A percentile compares a stretch with the other conserved stretches of the same genome.
Evolutionary conservation across 2,329 filamentous ascomycete genomes (phyloP).

Genomic region (Hypocreales sp.): DNA sequence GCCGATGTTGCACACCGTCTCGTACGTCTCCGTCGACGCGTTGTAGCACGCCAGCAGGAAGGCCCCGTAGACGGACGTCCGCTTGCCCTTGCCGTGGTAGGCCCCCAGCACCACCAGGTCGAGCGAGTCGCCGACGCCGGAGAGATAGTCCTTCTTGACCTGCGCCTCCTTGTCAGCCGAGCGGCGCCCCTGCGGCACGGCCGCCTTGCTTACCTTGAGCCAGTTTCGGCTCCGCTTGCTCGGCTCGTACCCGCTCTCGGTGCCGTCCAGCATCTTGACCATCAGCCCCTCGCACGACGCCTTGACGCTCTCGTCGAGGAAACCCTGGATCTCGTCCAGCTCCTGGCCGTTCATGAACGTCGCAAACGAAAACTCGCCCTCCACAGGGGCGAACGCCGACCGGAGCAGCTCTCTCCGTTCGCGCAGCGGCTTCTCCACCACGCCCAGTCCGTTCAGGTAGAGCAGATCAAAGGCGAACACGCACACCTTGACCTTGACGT

Average conservation of each 20-base stretch:
- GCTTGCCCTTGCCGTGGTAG: slow-evolving; percentile 89
- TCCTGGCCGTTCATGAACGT: slow-evolving; percentile 77
- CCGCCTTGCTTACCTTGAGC: slow-evolving; percentile 60
- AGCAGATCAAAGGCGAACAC: slow-evolving; percentile 93
- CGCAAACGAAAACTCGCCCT: slow-evolving; percentile 86
- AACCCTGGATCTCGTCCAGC: slow-evolving; percentile 80
- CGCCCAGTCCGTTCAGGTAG: slow-evolving; percentile 79
- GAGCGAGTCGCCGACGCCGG: slow-evolving; percentile 85
- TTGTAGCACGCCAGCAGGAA: slow-evolving; percentile 96
- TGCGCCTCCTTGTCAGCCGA: slow-evolving; percentile 17
- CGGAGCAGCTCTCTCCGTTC: slow-evolving; percentile 67
- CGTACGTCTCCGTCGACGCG: slow-evolving; percentile 61
- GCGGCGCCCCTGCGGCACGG: not conserved
- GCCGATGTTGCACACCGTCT: slow-evolving; percentile 96
- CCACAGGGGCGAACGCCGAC: slow-evolving; percentile 56
- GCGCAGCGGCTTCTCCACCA: slow-evolving; percentile 75
- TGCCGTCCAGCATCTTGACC: slow-evolving; percentile 97
- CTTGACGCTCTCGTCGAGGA: slow-evolving; percentile 90
- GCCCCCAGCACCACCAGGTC: slow-evolving; percentile 92
- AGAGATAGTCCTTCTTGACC: slow-evolving; percentile 97
- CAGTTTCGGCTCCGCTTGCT: slow-evolving; percentile 94
- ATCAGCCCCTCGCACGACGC: slow-evolving; percentile 94
- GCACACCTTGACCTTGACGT: slow-evolving; percentile 92
- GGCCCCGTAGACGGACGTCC: slow-evolving; percentile 87
- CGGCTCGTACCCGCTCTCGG: slow-evolving; percentile 87